These are phyloP conservation scores for Russula abietina DNA, from an alignment of 768 basidiomycete genomes.

Conservation along the genomic window DNA sequence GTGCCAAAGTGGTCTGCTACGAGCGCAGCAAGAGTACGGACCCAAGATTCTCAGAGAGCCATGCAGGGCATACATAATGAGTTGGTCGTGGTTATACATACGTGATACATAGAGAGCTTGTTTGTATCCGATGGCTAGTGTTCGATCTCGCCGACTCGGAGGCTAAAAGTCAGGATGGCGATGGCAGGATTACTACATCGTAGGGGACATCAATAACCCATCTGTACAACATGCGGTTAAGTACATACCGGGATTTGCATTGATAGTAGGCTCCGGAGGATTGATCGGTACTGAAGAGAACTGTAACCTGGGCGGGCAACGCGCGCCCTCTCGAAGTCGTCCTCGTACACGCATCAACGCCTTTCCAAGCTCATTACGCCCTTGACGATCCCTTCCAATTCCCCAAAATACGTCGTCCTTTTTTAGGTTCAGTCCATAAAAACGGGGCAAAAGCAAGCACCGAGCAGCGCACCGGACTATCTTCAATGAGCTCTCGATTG, in stretches of 20 bases:
- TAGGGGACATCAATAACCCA: background rate
- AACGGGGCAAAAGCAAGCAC: slow-evolving; percentile 23
- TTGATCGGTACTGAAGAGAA: background rate
- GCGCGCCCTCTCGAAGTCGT: slow-evolving; percentile 21
- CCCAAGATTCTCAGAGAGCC: background rate
- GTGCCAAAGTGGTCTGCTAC: no score
- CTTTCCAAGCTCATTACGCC: slow-evolving; percentile 39
- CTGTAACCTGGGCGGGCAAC: background rate
- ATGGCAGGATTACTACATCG: background rate
- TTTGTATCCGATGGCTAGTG: no score
- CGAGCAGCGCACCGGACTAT: slow-evolving; percentile 28
- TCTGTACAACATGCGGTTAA: background rate
- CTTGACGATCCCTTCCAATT: slow-evolving; percentile 35
- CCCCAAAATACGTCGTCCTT: slow-evolving; percentile 41
- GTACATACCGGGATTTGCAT: background rate
- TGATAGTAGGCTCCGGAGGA: background rate
- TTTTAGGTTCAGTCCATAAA: slow-evolving; percentile 23
- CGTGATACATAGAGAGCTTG: background rate
- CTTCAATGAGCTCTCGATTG: slow-evolving; percentile 36
- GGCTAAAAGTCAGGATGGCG: background rate
- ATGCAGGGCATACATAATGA: background rate
- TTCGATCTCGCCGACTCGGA: no score
- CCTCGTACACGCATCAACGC: slow-evolving; percentile 36
- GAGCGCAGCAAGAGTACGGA: no score
- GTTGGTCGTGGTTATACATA: background rate